Evolutionary conservation across 2,329 filamentous ascomycete species (phyloP).

Genomic region (Lachnellula hyalina): DNA sequence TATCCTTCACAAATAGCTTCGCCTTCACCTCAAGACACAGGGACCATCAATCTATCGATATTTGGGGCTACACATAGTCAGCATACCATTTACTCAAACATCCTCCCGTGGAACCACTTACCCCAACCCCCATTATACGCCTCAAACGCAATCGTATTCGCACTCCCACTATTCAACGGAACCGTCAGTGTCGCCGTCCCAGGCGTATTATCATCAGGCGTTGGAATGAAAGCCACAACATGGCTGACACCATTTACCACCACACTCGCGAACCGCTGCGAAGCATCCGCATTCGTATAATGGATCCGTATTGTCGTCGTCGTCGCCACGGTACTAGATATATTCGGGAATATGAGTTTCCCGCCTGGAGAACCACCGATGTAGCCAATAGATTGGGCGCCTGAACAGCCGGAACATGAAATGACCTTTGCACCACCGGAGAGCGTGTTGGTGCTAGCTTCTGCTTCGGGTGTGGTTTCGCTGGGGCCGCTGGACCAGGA

Average conservation of each 20-base stretch:
- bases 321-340: constrained; percentile 40
- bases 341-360: constrained; percentile 41
- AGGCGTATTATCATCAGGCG: constrained; percentile 38
- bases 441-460: constrained; percentile 37
- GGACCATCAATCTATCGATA: constrained; percentile 51
- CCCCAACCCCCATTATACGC: constrained; percentile 37
- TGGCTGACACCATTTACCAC: constrained; percentile 49
- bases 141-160: constrained; percentile 45
- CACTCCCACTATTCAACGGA: constrained; percentile 40
- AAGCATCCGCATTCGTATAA: constrained; percentile 50
- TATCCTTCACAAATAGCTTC: background rate
- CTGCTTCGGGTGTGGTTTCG: constrained; percentile 48
- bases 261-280: constrained; percentile 48
- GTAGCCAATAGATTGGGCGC: constrained; percentile 45
- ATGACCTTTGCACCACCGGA: constrained; percentile 41
- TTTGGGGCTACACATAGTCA: constrained; percentile 37
- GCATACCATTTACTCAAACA: constrained; percentile 5
- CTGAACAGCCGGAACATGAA: constrained; percentile 48
- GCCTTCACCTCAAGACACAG: constrained; percentile 32
- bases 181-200: constrained; percentile 43
- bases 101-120: constrained; percentile 15
- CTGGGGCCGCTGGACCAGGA: constrained; percentile 39
- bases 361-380: constrained; percentile 46
- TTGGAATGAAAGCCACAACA: constrained; percentile 50
- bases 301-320: constrained; percentile 49